Evolutionary conservation across 176 grass and related monocot species (phyloP).

Genomic region (Raddia distichophylla): DNA sequence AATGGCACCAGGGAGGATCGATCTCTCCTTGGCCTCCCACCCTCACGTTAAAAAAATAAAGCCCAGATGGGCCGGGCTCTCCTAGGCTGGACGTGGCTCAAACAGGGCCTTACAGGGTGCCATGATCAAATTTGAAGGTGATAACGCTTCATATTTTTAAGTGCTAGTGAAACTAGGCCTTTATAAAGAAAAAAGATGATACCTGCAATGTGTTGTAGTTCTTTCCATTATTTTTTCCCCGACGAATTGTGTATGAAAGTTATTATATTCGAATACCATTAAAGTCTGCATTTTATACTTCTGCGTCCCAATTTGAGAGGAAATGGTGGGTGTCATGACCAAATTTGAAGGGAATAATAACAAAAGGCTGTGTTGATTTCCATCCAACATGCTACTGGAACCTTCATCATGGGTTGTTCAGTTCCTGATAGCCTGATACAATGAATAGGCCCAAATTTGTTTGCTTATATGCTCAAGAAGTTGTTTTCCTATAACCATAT

Average conservation of each 20-base stretch:
- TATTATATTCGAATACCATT: neutral
- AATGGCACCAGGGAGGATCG: too few species aligned
- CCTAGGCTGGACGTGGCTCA: too few species aligned
- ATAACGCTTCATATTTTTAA: neutral
- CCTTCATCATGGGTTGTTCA: neutral
- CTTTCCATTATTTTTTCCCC: neutral
- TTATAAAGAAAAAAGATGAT: neutral
- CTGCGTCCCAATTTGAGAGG: neutral
- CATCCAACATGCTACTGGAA: neutral
- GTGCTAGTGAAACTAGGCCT: too few species aligned
- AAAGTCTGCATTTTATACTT: neutral
- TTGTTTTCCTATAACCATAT: neutral
- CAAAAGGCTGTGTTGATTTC: neutral
- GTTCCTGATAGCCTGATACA: neutral
- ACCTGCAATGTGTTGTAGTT: neutral
- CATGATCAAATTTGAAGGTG: neutral
- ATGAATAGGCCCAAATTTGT: neutral
- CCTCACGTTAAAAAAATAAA: too few species aligned
- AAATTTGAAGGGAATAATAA: conserved; percentile 4
- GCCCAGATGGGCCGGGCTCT: too few species aligned
- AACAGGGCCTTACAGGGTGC: too few species aligned
- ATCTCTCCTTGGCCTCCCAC: too few species aligned
- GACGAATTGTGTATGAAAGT: neutral
- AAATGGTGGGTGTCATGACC: neutral
- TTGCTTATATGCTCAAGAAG: neutral